Evolutionary conservation across 306 rosid genomes (phyloP).

Genomic region (Rosa multiflora): DNA sequence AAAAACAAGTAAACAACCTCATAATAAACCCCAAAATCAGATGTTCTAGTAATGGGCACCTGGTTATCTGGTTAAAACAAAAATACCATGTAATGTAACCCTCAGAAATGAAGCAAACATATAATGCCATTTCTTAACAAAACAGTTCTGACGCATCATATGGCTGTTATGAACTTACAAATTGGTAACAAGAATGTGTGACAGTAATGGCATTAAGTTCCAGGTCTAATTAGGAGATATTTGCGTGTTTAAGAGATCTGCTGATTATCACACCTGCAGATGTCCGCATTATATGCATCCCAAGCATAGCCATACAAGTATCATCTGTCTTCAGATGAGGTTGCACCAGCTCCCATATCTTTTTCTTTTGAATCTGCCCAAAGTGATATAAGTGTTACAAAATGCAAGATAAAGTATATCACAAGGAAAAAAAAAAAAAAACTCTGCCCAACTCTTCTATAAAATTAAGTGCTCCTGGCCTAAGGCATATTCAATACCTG

Average conservation of each 20-base stretch:
- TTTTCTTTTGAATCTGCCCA: conserved; percentile 73
- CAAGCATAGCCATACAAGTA: conserved; percentile 59
- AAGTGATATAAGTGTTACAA: background rate
- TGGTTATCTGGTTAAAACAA: no score
- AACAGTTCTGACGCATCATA: conserved; percentile 1
- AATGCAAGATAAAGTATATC: conserved; percentile 10
- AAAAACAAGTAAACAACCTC: background rate
- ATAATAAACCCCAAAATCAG: background rate
- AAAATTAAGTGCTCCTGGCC: background rate
- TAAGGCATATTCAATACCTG: background rate
- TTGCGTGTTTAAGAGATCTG: conserved; percentile 25
- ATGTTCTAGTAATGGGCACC: no score
- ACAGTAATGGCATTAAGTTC: background rate
- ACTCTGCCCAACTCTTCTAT: background rate
- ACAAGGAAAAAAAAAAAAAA: background rate
- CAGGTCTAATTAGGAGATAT: conserved; percentile 26
- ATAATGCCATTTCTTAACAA: background rate
- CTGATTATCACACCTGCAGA: conserved; percentile 51
- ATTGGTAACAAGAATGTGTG: background rate
- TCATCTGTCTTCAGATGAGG: conserved; percentile 71
- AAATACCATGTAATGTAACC: background rate
- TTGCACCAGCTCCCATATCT: conserved; percentile 75
- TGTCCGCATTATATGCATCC: conserved; percentile 58
- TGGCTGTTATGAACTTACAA: background rate
- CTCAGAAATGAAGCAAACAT: background rate